Evolutionary conservation across 768 basidiomycete genomes (phyloP).

Genomic region (Sporobolomyces pararoseus): DNA sequence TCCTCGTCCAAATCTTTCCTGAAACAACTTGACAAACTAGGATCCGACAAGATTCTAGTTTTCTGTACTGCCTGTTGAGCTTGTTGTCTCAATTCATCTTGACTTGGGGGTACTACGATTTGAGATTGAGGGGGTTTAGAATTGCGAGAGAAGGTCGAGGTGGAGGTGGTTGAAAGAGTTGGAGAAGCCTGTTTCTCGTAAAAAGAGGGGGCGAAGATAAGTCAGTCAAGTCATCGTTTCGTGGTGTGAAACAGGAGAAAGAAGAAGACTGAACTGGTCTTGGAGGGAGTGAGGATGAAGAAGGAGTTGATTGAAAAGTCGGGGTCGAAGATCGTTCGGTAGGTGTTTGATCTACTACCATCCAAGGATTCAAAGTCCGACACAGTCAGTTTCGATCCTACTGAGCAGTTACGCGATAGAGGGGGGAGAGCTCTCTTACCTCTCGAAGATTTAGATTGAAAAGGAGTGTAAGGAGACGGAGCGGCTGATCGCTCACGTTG

Average conservation of each 20-base stretch:
- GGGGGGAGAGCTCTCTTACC: not conserved
- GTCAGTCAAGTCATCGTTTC: not conserved
- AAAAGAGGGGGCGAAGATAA: not conserved
- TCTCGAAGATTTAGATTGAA: not conserved
- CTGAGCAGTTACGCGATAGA: not conserved
- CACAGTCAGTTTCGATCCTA: not conserved
- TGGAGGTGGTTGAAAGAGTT: not conserved
- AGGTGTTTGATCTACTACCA: not conserved
- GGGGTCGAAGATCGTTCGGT: not conserved
- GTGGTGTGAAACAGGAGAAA: not conserved
- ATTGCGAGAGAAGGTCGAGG: not conserved
- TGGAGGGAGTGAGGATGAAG: not conserved
- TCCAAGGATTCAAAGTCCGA: not conserved
- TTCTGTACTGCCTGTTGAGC: not conserved
- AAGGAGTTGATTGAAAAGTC: not conserved
- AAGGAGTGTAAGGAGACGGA: constrained; percentile 12
- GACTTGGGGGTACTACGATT: not conserved
- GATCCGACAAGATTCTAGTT: not conserved
- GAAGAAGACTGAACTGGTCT: not conserved
- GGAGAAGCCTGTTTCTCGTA: constrained; percentile 3
- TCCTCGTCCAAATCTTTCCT: not conserved
- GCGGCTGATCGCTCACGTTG: constrained; percentile 4
- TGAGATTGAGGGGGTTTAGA: not conserved
- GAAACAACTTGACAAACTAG: not conserved
- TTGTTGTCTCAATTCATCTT: not conserved